These are phyloP conservation scores for Gossypium davidsonii DNA, from an alignment of 441 rosid genomes.

Conservation along the genomic window DNA sequence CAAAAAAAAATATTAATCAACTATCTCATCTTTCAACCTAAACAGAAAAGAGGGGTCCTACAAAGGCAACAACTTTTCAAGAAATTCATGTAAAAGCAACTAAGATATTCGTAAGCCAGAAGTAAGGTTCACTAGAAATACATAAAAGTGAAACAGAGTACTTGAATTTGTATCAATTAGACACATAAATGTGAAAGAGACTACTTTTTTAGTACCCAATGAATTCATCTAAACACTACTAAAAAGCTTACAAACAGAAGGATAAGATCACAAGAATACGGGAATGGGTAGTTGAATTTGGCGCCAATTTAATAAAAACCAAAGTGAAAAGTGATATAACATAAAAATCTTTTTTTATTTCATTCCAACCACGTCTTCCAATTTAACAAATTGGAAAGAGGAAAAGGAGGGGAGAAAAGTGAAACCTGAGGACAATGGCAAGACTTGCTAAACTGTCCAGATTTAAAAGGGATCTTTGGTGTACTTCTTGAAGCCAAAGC, in stretches of 20 bases:
- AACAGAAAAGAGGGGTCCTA: neutral
- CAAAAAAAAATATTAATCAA: neutral
- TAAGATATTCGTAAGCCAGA: neutral
- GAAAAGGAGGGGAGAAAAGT: neutral
- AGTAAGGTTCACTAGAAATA: neutral
- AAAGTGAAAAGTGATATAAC: neutral
- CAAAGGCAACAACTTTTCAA: neutral
- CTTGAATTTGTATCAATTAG: constrained; percentile 5
- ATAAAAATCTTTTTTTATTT: neutral
- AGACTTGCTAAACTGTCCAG: constrained; percentile 19
- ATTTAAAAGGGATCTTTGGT: constrained; percentile 24
- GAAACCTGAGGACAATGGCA: constrained; percentile 53
- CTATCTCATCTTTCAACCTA: neutral
- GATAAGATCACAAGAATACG: neutral
- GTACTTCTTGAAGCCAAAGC: constrained; percentile 27
- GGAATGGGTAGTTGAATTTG: neutral
- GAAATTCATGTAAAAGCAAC: neutral
- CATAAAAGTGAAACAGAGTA: neutral
- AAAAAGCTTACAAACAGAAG: neutral
- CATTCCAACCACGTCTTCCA: neutral
- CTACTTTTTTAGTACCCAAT: neutral
- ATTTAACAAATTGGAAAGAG: neutral
- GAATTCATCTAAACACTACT: neutral
- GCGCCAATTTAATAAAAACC: neutral
- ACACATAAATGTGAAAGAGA: neutral